These are phyloP conservation scores for Penicillium sp. DNA, from an alignment of 2,329 filamentous ascomycete genomes.

Conservation along the genomic window DNA sequence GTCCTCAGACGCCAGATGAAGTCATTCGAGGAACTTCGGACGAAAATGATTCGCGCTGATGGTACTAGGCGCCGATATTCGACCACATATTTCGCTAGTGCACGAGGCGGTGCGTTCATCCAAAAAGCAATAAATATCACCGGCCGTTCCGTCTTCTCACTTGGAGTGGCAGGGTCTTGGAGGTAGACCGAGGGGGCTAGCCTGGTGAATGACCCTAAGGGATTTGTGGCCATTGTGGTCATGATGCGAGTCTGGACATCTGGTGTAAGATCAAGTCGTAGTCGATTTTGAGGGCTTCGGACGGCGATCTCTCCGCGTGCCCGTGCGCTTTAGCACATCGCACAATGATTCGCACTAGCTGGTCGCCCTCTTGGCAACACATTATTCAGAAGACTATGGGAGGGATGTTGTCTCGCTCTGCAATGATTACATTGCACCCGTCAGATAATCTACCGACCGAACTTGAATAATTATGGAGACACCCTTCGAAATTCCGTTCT, in stretches of 20 bases:
- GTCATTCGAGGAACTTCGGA: conserved; percentile 37
- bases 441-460: no score
- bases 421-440: no score
- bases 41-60: conserved; percentile 42
- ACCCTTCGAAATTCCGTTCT: no score
- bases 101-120: conserved; percentile 46
- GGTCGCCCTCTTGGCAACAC: no score
- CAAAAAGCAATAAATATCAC: conserved; percentile 47
- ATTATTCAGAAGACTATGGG: no score
- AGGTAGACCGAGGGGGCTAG: conserved; percentile 42
- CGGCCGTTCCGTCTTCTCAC: conserved; percentile 8
- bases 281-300: not conserved
- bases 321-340: conserved; percentile 6
- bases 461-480: no score
- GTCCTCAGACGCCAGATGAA: conserved; percentile 29
- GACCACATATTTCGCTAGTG: conserved; percentile 48
- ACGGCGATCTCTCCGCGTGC: conserved; percentile 7
- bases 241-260: conserved; percentile 2
- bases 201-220: conserved; percentile 31
- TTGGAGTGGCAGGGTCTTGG: conserved; percentile 30
- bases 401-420: no score
- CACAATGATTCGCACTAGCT: no score
- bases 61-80: conserved; percentile 46
- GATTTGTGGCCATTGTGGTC: conserved; percentile 11
- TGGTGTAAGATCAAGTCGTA: not conserved